These are phyloP conservation scores for Colletotrichum falcatum DNA, from an alignment of 2,329 filamentous ascomycete genomes.

Conservation along the genomic window DNA sequence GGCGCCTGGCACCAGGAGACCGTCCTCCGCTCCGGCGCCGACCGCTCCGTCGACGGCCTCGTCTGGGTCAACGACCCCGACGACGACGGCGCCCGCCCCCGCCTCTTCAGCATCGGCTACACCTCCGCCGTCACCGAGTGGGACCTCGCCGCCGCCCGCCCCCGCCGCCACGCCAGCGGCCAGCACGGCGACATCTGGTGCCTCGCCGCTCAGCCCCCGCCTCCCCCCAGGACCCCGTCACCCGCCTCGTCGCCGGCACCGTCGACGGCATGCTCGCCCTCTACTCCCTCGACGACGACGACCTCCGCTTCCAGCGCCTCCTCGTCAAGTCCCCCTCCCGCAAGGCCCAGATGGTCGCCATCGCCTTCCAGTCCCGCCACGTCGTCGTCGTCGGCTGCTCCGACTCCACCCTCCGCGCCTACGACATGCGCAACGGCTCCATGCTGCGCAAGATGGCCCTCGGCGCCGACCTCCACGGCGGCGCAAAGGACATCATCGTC, in stretches of 20 bases:
- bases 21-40: conserved; percentile 84
- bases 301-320: conserved; percentile 82
- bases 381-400: conserved; percentile 91
- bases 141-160: conserved; percentile 84
- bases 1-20: conserved; percentile 92
- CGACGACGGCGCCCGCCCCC: conserved; percentile 75
- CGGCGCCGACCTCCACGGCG: conserved; percentile 80
- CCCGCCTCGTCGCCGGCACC: conserved; percentile 85
- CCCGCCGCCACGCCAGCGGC: conserved; percentile 85
- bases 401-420: conserved; percentile 94
- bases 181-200: conserved; percentile 99
- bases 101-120: conserved; percentile 96
- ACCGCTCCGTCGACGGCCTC: conserved; percentile 89
- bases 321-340: conserved; percentile 83
- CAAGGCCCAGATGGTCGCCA: conserved; percentile 89
- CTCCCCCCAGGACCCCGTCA: conserved; percentile 48
- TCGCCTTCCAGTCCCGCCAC: conserved; percentile 88
- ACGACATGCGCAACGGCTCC: conserved; percentile 83
- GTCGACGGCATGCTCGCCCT: conserved; percentile 91
- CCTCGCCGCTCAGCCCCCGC: conserved; percentile 82
- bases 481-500: conserved; percentile 86
- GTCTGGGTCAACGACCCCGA: conserved; percentile 91
- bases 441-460: conserved; percentile 86
- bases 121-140: conserved; percentile 94
- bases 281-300: conserved; percentile 86